Evolutionary conservation across 306 rosid species (phyloP).

Genomic region (Datisca glomerata): DNA sequence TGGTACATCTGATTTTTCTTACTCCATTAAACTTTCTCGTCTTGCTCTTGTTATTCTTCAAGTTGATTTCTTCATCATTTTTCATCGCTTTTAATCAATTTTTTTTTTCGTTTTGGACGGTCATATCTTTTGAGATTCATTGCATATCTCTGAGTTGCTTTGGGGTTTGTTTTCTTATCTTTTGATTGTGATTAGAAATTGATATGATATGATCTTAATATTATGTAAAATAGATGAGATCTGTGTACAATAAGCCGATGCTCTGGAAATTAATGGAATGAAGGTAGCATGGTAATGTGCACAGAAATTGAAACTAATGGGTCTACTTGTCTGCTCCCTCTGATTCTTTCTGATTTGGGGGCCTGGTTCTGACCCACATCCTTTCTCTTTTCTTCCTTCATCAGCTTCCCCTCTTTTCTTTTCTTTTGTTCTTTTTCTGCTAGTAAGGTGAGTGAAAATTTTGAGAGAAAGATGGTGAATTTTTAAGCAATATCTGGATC

Average conservation of each 20-base stretch:
- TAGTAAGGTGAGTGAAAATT: too few species aligned
- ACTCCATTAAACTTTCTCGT: too few species aligned
- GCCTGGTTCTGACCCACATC: constrained; percentile 88
- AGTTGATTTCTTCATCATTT: too few species aligned
- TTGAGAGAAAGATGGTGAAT: too few species aligned
- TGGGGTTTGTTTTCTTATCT: too few species aligned
- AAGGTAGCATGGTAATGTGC: constrained; percentile 87
- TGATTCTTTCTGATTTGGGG: constrained; percentile 69
- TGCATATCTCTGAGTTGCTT: not conserved
- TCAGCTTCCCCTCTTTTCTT: not conserved
- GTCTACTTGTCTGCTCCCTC: constrained; percentile 84
- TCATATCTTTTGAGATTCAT: not conserved
- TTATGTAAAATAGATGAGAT: not conserved
- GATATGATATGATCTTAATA: not conserved
- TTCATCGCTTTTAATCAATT: too few species aligned
- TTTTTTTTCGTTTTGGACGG: too few species aligned
- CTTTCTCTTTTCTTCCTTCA: not conserved
- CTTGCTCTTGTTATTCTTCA: too few species aligned
- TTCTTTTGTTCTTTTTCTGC: not conserved
- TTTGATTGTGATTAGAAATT: too few species aligned
- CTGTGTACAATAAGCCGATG: constrained; percentile 99
- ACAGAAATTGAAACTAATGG: constrained; percentile 46
- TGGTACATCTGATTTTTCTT: too few species aligned
- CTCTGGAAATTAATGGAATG: constrained; percentile 51
- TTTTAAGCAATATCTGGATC: too few species aligned